Conservation (phyloP, 129 eudicot species). For the Flaveria bidentis region DNA sequence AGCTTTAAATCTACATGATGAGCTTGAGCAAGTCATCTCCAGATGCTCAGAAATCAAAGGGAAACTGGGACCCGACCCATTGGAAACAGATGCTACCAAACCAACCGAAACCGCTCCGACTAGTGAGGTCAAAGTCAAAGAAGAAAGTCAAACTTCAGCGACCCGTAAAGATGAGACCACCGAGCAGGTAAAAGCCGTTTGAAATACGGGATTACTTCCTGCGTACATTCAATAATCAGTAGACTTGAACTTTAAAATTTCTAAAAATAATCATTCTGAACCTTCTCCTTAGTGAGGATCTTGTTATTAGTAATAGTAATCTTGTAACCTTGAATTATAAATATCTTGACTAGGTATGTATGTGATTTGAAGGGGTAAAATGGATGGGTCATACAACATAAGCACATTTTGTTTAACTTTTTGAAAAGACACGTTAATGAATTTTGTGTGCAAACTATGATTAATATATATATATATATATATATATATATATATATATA, state of each 20-base stretch:
- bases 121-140: constrained; percentile 31
- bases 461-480: no score
- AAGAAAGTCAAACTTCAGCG: constrained; percentile 16
- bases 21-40: constrained; percentile 66
- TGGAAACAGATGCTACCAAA: background rate
- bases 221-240: constrained; percentile 10
- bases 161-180: constrained; percentile 10
- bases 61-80: constrained; percentile 31
- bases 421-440: background rate
- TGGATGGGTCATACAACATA: no score
- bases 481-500: no score
- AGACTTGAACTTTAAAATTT: constrained; percentile 20
- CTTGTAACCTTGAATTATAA: background rate
- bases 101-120: background rate
- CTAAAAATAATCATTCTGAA: constrained; percentile 5
- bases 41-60: constrained; percentile 58
- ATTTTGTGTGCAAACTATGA: no score
- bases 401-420: no score
- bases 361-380: background rate
- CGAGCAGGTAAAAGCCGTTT: constrained; percentile 9
- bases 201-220: constrained; percentile 11
- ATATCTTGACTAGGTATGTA: background rate
- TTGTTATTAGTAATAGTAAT: constrained; percentile 19
- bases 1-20: constrained; percentile 87
- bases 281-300: constrained; percentile 13